Percentiles rank a stretch among this genome's conserved stretches.
phyloP scores from a whole-genome alignment of 306 rosid species.

The Luffa aegyptiaca region DNA sequence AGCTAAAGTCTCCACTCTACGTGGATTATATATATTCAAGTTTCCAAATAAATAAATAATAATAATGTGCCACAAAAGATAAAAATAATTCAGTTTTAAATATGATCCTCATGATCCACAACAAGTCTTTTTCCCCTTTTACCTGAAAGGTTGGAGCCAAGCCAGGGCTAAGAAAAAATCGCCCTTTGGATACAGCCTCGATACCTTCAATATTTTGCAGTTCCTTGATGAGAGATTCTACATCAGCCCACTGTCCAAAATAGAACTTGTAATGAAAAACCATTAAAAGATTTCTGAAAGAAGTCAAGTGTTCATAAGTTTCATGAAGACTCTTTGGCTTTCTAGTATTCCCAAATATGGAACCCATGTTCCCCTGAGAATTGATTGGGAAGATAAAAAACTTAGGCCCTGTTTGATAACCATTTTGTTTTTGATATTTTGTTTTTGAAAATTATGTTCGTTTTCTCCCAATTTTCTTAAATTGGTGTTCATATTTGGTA shows the following conservation, averaged over 20 bases:
- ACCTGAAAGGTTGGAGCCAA: constrained; percentile 98
- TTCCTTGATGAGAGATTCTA: constrained; percentile 65
- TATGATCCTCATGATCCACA: neutral
- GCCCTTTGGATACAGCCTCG: constrained; percentile 72
- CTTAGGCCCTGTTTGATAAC: too few species aligned
- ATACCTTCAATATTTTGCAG: constrained; percentile 64
- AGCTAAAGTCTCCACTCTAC: neutral
- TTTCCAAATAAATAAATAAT: neutral
- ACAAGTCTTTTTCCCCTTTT: neutral
- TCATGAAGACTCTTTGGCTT: neutral
- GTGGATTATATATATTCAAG: neutral
- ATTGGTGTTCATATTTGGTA: too few species aligned
- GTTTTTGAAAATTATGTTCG: too few species aligned
- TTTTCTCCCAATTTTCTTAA: too few species aligned
- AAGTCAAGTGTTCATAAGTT: neutral
- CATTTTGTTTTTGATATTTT: too few species aligned
- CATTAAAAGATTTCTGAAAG: neutral
- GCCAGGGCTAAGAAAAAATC: constrained; percentile 86
- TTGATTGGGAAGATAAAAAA: neutral
- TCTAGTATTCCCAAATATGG: neutral
- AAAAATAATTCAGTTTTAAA: neutral
- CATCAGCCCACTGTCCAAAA: constrained; percentile 79
- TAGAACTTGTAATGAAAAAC: constrained; percentile 2
- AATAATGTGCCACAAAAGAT: neutral
- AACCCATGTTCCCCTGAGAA: neutral